A percentile compares a stretch with the other conserved stretches of the same genome.
phyloP scores from a whole-genome alignment of 2,329 filamentous ascomycete species.

The Cladosporium sp. region DNA sequence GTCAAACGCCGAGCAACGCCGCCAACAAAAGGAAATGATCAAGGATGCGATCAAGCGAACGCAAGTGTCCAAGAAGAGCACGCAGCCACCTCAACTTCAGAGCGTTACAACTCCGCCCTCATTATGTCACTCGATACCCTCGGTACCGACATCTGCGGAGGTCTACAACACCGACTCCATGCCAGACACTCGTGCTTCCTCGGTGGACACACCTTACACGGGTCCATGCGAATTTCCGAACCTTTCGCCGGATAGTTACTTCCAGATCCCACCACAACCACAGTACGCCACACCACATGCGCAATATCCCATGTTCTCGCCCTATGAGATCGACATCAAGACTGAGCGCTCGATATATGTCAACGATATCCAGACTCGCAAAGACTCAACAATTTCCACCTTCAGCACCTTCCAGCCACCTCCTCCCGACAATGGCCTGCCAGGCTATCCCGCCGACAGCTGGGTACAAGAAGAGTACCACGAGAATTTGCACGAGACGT shows the following conservation, averaged over 20 bases:
- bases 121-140: constrained; percentile 69
- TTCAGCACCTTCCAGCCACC: constrained; percentile 88
- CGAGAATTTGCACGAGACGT: constrained; percentile 64
- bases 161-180: constrained; percentile 73
- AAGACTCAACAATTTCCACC: constrained; percentile 83
- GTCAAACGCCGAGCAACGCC: constrained; percentile 84
- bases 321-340: constrained; percentile 94
- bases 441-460: constrained; percentile 58
- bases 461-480: constrained; percentile 71
- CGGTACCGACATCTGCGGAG: constrained; percentile 59
- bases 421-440: constrained; percentile 63
- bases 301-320: constrained; percentile 59
- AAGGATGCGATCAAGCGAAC: constrained; percentile 97
- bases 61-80: constrained; percentile 84
- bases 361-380: constrained; percentile 79
- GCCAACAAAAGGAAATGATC: constrained; percentile 87
- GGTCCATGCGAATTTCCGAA: constrained; percentile 64
- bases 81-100: constrained; percentile 36
- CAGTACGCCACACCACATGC: constrained; percentile 31
- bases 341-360: constrained; percentile 92
- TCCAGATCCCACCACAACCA: constrained; percentile 57
- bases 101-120: constrained; percentile 65
- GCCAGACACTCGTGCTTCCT: constrained; percentile 68
- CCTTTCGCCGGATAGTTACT: constrained; percentile 48
- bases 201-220: constrained; percentile 75